Conservation (phyloP, 352 stramenopile genomes). For the Discostella stelligera region DNA sequence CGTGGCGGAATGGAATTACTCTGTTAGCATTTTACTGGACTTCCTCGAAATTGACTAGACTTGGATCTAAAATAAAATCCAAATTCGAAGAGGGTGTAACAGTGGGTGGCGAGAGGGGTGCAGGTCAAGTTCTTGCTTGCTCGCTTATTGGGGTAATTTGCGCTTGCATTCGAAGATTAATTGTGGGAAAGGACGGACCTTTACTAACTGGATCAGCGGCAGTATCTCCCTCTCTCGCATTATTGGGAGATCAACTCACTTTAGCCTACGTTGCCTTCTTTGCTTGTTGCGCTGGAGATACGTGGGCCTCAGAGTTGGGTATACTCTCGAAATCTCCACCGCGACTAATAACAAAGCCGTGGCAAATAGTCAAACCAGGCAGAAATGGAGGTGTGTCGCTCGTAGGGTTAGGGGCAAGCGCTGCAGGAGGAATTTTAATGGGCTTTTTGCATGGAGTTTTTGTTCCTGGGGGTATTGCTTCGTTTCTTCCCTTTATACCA, state of each 20-base stretch:
- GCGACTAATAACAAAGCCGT: constrained; percentile 84
- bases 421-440: constrained; percentile 49
- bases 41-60: constrained; percentile 27
- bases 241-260: constrained; percentile 32
- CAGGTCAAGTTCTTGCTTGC: constrained; percentile 42
- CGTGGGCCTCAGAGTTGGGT: constrained; percentile 90
- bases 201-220: neutral
- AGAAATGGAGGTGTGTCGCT: constrained; percentile 90
- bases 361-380: constrained; percentile 81
- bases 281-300: constrained; percentile 86
- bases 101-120: constrained; percentile 23
- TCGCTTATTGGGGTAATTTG: constrained; percentile 38
- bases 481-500: constrained; percentile 11
- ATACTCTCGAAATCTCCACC: constrained; percentile 84
- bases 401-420: constrained; percentile 74
- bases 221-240: constrained; percentile 2
- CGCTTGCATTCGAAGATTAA: constrained; percentile 16
- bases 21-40: constrained; percentile 45
- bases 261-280: constrained; percentile 87
- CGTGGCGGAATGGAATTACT: constrained; percentile 30
- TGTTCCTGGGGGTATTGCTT: constrained; percentile 70
- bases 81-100: constrained; percentile 27
- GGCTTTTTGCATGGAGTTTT: constrained; percentile 84
- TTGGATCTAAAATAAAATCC: constrained; percentile 20
- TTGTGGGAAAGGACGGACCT: constrained; percentile 20